Conservation (phyloP, 2,329 filamentous ascomycete species). For the Ceratocystis harringtonii region DNA sequence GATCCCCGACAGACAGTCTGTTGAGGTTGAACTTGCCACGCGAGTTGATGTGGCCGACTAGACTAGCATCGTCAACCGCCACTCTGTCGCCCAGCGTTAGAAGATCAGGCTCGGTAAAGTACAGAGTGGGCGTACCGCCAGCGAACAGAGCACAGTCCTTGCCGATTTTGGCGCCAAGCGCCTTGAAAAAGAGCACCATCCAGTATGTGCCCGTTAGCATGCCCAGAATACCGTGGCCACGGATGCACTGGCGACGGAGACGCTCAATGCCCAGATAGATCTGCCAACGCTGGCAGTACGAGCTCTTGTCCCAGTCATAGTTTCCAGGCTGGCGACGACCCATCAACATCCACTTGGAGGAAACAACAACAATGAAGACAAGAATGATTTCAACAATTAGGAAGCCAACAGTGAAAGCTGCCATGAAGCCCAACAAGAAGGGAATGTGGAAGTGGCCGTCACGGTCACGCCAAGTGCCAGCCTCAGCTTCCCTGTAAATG, state of each 20-base stretch:
- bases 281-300: slow-evolving; percentile 45
- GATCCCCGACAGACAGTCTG: slow-evolving; percentile 33
- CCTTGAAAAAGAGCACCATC: slow-evolving; percentile 37
- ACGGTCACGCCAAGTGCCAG: slow-evolving; percentile 8
- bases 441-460: slow-evolving; percentile 24
- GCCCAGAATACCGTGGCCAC: slow-evolving; percentile 35
- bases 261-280: slow-evolving; percentile 37
- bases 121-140: slow-evolving; percentile 35
- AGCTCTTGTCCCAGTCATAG: slow-evolving; percentile 42
- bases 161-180: slow-evolving; percentile 38
- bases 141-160: slow-evolving; percentile 40
- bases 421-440: slow-evolving; percentile 29
- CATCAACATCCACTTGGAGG: slow-evolving; percentile 37
- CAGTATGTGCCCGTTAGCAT: slow-evolving; percentile 40
- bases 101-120: slow-evolving; percentile 44
- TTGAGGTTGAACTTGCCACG: slow-evolving; percentile 42
- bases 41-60: slow-evolving; percentile 43
- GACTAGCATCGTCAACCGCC: slow-evolving; percentile 38
- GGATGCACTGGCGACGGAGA: slow-evolving; percentile 35
- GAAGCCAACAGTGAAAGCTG: slow-evolving; percentile 28
- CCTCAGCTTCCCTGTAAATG: slow-evolving; percentile 21
- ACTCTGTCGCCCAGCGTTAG: slow-evolving; percentile 39
- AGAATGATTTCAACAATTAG: slow-evolving; percentile 30
- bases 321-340: slow-evolving; percentile 36
- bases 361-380: slow-evolving; percentile 29